Conservation (phyloP, 2,329 filamentous ascomycete species). For the Aureobasidium vineae region DNA sequence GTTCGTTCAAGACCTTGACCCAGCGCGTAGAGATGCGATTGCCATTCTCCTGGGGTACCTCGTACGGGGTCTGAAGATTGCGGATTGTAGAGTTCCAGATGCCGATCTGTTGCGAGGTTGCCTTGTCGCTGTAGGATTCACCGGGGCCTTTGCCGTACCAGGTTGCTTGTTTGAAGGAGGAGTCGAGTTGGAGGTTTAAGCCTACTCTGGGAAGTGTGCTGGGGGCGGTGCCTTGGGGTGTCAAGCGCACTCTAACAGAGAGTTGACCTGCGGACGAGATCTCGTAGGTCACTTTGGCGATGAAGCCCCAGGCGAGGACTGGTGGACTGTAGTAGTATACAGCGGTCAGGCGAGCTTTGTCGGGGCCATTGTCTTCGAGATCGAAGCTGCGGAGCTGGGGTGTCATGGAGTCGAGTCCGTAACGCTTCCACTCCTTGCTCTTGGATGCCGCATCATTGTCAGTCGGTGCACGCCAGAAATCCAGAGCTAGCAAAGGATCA, state of each 20-base stretch:
- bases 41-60: slow-evolving; percentile 66
- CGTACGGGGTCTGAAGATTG: slow-evolving; percentile 59
- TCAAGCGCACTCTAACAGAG: slow-evolving; percentile 45
- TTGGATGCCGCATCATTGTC: slow-evolving; percentile 61
- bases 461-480: slow-evolving; percentile 63
- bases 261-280: slow-evolving; percentile 50
- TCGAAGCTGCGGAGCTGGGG: slow-evolving; percentile 44
- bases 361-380: slow-evolving; percentile 39
- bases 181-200: slow-evolving; percentile 54
- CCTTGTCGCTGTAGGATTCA: slow-evolving; percentile 67
- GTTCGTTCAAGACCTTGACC: slow-evolving; percentile 42
- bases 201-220: slow-evolving; percentile 61
- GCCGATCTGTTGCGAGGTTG: slow-evolving; percentile 56
- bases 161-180: slow-evolving; percentile 48
- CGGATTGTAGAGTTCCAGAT: slow-evolving; percentile 48
- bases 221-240: slow-evolving; percentile 52
- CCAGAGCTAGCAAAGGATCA: slow-evolving; percentile 41
- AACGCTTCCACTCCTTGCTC: slow-evolving; percentile 56
- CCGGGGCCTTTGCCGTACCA: slow-evolving; percentile 66
- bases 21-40: slow-evolving; percentile 63
- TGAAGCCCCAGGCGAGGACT: slow-evolving; percentile 59
- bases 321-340: slow-evolving; percentile 51
- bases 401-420: slow-evolving; percentile 49
- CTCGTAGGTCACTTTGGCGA: slow-evolving; percentile 50
- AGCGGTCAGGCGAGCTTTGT: slow-evolving; percentile 32